These are phyloP conservation scores for Clathrospora elynae DNA, from an alignment of 2,329 filamentous ascomycete species.

Conservation along the genomic window DNA sequence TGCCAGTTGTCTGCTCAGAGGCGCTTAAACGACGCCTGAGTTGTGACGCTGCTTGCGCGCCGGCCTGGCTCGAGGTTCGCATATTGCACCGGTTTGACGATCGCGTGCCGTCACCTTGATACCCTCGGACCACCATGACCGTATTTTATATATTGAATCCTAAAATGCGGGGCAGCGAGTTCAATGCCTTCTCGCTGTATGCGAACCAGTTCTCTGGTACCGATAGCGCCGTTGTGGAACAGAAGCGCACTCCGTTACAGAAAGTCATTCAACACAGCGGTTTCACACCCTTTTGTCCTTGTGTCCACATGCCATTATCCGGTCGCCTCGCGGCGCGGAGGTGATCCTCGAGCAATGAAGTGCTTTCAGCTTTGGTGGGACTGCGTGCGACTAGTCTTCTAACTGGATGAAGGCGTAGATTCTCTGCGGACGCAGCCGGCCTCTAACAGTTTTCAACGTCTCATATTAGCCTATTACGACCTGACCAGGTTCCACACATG, in stretches of 20 bases:
- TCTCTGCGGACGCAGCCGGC: constrained; percentile 38
- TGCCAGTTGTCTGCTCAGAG: constrained; percentile 2
- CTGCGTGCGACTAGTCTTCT: constrained; percentile 5
- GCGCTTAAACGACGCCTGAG: constrained; percentile 2
- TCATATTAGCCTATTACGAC: constrained; percentile 46
- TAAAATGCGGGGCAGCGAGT: constrained; percentile 38
- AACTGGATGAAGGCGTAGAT: constrained; percentile 11
- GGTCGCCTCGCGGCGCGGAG: constrained; percentile 4
- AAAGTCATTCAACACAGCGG: constrained; percentile 13
- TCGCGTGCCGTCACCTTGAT: constrained; percentile 16
- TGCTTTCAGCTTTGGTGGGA: neutral
- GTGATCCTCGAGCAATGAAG: neutral
- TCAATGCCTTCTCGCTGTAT: constrained; percentile 19
- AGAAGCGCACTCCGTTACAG: constrained; percentile 25
- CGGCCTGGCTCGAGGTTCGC: constrained; percentile 1
- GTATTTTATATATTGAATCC: constrained; percentile 25
- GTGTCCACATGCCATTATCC: constrained; percentile 7
- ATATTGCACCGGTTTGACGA: constrained; percentile 15
- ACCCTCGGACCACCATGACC: constrained; percentile 5
- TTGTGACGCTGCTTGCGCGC: constrained; percentile 8
- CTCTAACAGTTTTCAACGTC: constrained; percentile 40
- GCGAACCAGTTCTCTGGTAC: constrained; percentile 33
- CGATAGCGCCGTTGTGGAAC: constrained; percentile 27
- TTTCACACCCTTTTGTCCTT: constrained; percentile 15
- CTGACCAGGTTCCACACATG: constrained; percentile 37